These are phyloP conservation scores for Stygiomarasmius scandens DNA, from an alignment of 1,284 basidiomycete species.

Conservation along the genomic window DNA sequence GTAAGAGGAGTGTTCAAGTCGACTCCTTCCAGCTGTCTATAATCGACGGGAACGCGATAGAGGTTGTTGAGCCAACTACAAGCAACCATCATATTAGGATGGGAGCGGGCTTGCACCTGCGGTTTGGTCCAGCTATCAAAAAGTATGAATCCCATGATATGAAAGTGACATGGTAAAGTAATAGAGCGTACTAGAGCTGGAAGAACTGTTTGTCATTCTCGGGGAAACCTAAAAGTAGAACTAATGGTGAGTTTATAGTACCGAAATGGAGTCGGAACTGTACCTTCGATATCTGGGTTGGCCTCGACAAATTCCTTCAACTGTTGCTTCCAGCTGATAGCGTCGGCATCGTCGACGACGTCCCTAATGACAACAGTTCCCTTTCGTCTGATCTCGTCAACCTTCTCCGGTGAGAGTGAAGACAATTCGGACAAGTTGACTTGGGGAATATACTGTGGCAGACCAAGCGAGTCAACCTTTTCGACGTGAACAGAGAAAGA, in stretches of 20 bases:
- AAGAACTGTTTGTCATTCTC: constrained; percentile 70
- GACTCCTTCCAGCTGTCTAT: constrained; percentile 32
- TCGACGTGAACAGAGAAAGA: neutral
- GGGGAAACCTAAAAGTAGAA: constrained; percentile 47
- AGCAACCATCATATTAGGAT: constrained; percentile 51
- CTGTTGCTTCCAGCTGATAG: constrained; percentile 56
- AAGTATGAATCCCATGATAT: neutral
- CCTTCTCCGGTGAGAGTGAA: constrained; percentile 45
- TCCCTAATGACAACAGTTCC: constrained; percentile 66
- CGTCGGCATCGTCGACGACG: constrained; percentile 60
- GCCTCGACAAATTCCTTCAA: constrained; percentile 57
- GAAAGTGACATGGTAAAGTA: neutral
- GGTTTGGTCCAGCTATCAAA: constrained; percentile 38
- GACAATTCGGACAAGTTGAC: constrained; percentile 58
- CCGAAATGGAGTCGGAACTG: no score
- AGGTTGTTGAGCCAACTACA: constrained; percentile 61
- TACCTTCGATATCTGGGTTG: constrained; percentile 60
- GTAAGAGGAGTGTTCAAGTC: constrained; percentile 63
- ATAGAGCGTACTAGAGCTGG: constrained; percentile 57
- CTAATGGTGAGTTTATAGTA: neutral
- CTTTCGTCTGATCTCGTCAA: constrained; percentile 54
- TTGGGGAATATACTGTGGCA: constrained; percentile 57
- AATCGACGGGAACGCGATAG: constrained; percentile 52
- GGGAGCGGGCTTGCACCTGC: constrained; percentile 60
- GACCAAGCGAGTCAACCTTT: neutral